phyloP scores from a whole-genome alignment of 768 basidiomycete genomes.

The Cystofilobasidium ferigula region DNA sequence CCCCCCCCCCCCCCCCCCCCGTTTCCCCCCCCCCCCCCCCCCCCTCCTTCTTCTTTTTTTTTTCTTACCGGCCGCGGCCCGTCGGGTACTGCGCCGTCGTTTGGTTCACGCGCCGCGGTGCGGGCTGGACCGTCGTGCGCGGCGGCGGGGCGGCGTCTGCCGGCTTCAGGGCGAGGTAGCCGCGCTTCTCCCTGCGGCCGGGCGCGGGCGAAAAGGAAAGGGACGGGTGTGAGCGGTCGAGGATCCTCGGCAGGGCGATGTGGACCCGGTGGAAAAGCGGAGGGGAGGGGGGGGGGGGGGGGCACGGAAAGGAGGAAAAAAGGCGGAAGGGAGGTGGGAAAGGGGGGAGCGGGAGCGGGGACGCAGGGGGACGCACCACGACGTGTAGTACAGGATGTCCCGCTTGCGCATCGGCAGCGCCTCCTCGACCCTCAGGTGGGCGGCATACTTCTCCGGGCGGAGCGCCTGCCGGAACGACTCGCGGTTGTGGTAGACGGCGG shows the following conservation, averaged over 20 bases:
- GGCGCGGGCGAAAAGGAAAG: background rate
- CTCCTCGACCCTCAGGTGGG: constrained; percentile 18
- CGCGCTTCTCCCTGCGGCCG: constrained; percentile 20
- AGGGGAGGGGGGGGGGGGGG: too few relatives aligned
- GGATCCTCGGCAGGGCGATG: too few relatives aligned
- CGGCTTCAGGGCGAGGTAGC: constrained; percentile 22
- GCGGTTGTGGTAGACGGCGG: constrained; percentile 83
- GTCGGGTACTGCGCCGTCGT: background rate
- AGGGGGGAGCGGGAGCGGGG: background rate
- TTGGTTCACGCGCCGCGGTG: background rate
- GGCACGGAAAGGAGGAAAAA: background rate
- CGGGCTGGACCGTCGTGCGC: background rate
- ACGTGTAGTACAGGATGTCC: constrained; percentile 34
- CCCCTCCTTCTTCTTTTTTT: too few relatives aligned
- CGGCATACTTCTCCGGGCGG: constrained; percentile 37
- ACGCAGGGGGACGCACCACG: constrained; percentile 15
- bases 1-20: too few relatives aligned
- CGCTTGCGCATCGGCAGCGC: constrained; percentile 31
- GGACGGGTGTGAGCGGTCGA: background rate
- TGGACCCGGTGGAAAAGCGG: too few relatives aligned
- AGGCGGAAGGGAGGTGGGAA: background rate
- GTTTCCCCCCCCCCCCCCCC: too few relatives aligned
- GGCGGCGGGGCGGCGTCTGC: background rate
- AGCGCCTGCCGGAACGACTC: constrained; percentile 56
- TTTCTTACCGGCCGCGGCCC: background rate